Percentiles rank a stretch among this genome's conserved stretches.
Evolutionary conservation across 2,329 filamentous ascomycete genomes (phyloP).

Genomic region (Periconia macrospinosa): DNA sequence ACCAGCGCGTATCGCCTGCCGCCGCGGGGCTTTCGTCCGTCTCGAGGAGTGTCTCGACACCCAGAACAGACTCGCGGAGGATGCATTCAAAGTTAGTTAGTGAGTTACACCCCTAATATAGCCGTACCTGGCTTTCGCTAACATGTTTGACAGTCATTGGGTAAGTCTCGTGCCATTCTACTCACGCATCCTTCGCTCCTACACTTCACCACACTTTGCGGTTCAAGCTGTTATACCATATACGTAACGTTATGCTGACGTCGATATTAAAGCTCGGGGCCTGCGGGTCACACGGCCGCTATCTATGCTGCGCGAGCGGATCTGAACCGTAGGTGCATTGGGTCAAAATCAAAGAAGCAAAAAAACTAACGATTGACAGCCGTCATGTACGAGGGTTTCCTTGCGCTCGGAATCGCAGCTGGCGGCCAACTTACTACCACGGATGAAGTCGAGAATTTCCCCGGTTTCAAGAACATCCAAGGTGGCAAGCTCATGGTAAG

Average conservation of each 20-base stretch:
- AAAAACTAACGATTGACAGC: constrained; percentile 51
- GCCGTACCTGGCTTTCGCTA: constrained; percentile 18
- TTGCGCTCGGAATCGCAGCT: constrained; percentile 93
- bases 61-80: constrained; percentile 52
- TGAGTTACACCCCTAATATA: constrained; percentile 52
- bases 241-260: constrained; percentile 31
- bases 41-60: constrained; percentile 29
- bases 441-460: constrained; percentile 98
- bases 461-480: constrained; percentile 89
- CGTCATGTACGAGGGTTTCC: constrained; percentile 95
- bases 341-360: neutral
- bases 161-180: constrained; percentile 25
- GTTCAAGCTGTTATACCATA: constrained; percentile 6
- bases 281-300: constrained; percentile 94
- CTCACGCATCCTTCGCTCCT: constrained; percentile 9
- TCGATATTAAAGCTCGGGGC: constrained; percentile 71
- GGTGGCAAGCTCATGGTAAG: constrained; percentile 82
- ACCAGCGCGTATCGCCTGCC: constrained; percentile 48
- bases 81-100: constrained; percentile 95
- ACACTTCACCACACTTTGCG: constrained; percentile 9
- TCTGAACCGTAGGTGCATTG: constrained; percentile 68
- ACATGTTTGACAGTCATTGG: constrained; percentile 37
- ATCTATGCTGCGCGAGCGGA: constrained; percentile 95
- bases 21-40: constrained; percentile 44
- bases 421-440: constrained; percentile 97